Evolutionary conservation across 2,329 filamentous ascomycete species (phyloP).

Genomic region (Phoma sp.): DNA sequence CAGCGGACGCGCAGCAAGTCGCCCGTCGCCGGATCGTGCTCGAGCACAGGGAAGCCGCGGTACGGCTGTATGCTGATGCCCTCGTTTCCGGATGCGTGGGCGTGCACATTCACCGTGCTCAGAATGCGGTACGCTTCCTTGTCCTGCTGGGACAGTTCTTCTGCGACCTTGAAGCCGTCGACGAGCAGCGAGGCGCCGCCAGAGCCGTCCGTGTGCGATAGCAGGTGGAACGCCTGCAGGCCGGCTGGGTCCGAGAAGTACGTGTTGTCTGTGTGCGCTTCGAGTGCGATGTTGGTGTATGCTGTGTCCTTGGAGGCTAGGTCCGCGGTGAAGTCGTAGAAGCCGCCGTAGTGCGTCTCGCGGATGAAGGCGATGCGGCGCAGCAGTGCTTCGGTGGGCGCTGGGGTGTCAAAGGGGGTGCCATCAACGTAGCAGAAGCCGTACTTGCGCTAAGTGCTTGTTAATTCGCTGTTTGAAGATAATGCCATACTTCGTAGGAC

Average conservation of each 20-base stretch:
- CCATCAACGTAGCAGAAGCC: conserved; percentile 81
- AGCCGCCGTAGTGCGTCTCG: conserved; percentile 85
- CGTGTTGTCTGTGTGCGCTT: conserved; percentile 90
- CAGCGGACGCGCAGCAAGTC: conserved; percentile 74
- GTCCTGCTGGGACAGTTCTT: conserved; percentile 62
- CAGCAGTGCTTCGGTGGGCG: conserved; percentile 76
- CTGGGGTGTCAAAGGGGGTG: conserved; percentile 66
- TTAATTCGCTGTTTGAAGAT: neutral
- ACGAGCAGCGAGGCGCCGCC: conserved; percentile 84
- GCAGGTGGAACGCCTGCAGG: conserved; percentile 89
- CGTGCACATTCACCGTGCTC: conserved; percentile 65
- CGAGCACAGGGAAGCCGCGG: conserved; percentile 73
- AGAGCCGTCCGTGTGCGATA: conserved; percentile 73
- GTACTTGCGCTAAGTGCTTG: conserved; percentile 60
- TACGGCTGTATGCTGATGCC: conserved; percentile 81
- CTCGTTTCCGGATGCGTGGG: conserved; percentile 86
- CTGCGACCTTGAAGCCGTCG: conserved; percentile 81
- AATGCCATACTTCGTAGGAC: conserved; percentile 18
- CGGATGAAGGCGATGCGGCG: conserved; percentile 86
- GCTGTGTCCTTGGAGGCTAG: conserved; percentile 87
- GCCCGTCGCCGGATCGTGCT: conserved; percentile 57
- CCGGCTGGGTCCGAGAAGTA: conserved; percentile 94
- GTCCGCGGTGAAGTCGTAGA: conserved; percentile 89
- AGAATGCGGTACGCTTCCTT: conserved; percentile 65
- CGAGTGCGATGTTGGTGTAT: conserved; percentile 84